Percentiles rank a stretch among this genome's conserved stretches.
These are phyloP conservation scores for Xylaria sp. DNA, from an alignment of 2,329 filamentous ascomycete species.

Conservation along the genomic window DNA sequence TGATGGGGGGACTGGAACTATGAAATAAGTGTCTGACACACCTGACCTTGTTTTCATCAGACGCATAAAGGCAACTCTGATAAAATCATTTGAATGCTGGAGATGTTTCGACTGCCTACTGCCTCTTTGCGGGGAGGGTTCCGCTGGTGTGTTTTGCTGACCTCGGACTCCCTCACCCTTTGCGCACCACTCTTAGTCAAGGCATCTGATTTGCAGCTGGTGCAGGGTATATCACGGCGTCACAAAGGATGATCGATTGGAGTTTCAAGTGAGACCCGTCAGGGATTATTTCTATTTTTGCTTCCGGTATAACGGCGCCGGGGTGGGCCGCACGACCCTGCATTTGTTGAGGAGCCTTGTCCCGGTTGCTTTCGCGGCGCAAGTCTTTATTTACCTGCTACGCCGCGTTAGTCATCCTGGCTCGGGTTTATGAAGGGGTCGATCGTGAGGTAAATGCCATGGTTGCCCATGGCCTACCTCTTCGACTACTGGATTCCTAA, in stretches of 20 bases:
- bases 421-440: too few species aligned
- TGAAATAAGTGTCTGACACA: conserved; percentile 99
- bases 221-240: neutral
- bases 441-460: too few species aligned
- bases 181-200: too few species aligned
- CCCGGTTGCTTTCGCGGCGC: neutral
- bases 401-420: too few species aligned
- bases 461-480: too few species aligned
- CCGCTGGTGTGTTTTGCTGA: neutral
- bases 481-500: too few species aligned
- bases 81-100: conserved; percentile 36
- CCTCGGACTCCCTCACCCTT: neutral
- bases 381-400: neutral
- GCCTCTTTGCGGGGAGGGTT: neutral
- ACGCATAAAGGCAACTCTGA: conserved; percentile 99
- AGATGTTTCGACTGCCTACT: conserved; percentile 13
- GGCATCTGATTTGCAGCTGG: neutral
- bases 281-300: neutral
- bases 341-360: neutral
- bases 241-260: neutral
- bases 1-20: conserved; percentile 59
- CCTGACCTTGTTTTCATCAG: conserved; percentile 90
- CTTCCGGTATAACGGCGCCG: neutral
- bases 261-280: conserved; percentile 9
- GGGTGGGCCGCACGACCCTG: neutral